phyloP scores from a whole-genome alignment of 495 filamentous ascomycete genomes.

The Tetracladium marchalianum region DNA sequence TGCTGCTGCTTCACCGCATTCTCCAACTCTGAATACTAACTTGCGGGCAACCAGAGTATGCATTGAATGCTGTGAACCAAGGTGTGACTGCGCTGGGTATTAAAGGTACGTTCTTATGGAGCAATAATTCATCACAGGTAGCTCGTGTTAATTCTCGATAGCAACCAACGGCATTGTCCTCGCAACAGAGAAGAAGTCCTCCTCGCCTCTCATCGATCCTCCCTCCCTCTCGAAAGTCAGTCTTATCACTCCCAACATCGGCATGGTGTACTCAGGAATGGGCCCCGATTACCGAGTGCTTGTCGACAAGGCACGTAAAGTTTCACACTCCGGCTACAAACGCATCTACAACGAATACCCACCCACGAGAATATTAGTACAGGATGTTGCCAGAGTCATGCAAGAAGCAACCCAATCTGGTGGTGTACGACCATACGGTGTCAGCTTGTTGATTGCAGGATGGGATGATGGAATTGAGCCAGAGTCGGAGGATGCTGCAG shows the following conservation, averaged over 20 bases:
- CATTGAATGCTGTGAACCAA: slow-evolving; percentile 97
- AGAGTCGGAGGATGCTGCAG: slow-evolving; percentile 43
- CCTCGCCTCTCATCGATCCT: slow-evolving; percentile 87
- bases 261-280: slow-evolving; percentile 99
- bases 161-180: slow-evolving; percentile 98
- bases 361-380: slow-evolving; percentile 93
- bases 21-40: slow-evolving; percentile 4
- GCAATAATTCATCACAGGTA: slow-evolving; percentile 3
- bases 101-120: slow-evolving; percentile 56
- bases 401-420: slow-evolving; percentile 97
- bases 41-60: slow-evolving; percentile 70
- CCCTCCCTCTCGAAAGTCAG: slow-evolving; percentile 95
- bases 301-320: slow-evolving; percentile 94
- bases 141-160: slow-evolving; percentile 24
- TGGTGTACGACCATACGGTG: slow-evolving; percentile 96
- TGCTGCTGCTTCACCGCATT: neutral
- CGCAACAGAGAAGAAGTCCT: slow-evolving; percentile 98
- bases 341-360: slow-evolving; percentile 99
- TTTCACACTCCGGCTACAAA: slow-evolving; percentile 99
- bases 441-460: slow-evolving; percentile 87
- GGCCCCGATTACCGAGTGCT: slow-evolving; percentile 96
- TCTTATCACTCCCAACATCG: slow-evolving; percentile 96
- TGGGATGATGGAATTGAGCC: slow-evolving; percentile 97
- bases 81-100: slow-evolving; percentile 97
- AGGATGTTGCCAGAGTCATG: slow-evolving; percentile 96